phyloP scores from a whole-genome alignment of 176 grass and related monocot species.

The Typha latifolia region DNA sequence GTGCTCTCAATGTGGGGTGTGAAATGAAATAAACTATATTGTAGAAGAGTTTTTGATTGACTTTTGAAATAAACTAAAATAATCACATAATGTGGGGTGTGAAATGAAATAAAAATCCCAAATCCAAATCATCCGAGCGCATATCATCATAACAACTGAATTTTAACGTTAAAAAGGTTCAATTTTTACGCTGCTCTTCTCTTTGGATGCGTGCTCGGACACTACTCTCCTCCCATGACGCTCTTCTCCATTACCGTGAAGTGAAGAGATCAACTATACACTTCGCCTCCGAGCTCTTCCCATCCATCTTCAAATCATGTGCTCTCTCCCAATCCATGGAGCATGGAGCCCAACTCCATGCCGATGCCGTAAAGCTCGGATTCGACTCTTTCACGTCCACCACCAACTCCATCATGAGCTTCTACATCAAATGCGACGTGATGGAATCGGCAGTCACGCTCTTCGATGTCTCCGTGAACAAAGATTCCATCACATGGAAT shows the following conservation, averaged over 20 bases:
- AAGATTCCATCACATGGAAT: conserved; percentile 33
- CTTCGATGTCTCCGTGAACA: conserved; percentile 12
- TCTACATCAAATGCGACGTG: conserved; percentile 19
- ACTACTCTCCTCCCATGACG: conserved; percentile 1
- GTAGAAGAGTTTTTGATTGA: no score
- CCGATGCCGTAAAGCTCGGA: conserved; percentile 28
- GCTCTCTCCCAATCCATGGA: background rate
- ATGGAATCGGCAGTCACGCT: conserved; percentile 5
- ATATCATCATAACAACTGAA: background rate
- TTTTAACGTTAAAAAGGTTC: background rate
- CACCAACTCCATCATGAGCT: conserved; percentile 31
- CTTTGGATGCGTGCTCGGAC: background rate
- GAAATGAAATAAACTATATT: no score
- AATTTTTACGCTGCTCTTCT: background rate
- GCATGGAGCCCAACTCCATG: conserved; percentile 15
- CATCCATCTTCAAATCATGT: conserved; percentile 22
- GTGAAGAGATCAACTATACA: background rate
- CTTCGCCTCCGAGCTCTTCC: conserved; percentile 9
- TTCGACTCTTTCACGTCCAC: conserved; percentile 11
- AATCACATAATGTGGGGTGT: no score
- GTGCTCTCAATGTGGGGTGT: no score
- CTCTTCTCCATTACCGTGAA: conserved; percentile 6
- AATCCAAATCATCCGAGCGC: no score
- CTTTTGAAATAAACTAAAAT: no score
- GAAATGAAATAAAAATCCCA: no score